Evolutionary conservation across 352 stramenopile genomes (phyloP).

Genomic region (Phytopythium vexans): DNA sequence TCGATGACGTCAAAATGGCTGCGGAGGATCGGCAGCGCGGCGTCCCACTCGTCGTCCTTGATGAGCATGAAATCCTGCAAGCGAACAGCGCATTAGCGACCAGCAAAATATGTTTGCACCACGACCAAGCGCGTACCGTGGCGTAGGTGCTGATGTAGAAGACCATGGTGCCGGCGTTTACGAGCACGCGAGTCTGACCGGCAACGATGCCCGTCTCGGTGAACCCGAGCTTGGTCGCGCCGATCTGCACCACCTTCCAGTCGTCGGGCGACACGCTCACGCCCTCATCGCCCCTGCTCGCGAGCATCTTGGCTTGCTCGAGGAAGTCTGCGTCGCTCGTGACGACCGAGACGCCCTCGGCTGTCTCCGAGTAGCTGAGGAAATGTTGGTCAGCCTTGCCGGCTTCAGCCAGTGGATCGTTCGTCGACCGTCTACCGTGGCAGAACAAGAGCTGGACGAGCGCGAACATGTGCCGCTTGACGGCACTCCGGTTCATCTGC

Average conservation of each 20-base stretch:
- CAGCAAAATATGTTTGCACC: not conserved
- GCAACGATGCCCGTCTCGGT: constrained; percentile 60
- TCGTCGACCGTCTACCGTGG: constrained; percentile 1
- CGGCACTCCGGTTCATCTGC: constrained; percentile 39
- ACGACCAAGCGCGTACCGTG: constrained; percentile 25
- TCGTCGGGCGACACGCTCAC: constrained; percentile 59
- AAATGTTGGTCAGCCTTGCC: constrained; percentile 16
- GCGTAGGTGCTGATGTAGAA: constrained; percentile 73
- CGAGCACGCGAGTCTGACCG: constrained; percentile 54
- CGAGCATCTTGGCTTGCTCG: constrained; percentile 28
- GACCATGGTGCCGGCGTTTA: constrained; percentile 54
- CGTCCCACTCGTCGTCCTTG: constrained; percentile 68
- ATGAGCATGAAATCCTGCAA: constrained; percentile 62
- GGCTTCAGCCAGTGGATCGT: not conserved
- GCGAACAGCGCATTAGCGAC: not conserved
- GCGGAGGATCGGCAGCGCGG: constrained; percentile 40
- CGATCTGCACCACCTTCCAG: constrained; percentile 67
- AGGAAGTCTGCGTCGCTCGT: constrained; percentile 47
- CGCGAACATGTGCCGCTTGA: constrained; percentile 50
- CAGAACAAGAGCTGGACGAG: constrained; percentile 54
- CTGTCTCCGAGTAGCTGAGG: constrained; percentile 59
- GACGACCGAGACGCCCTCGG: constrained; percentile 53
- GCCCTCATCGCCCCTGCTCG: constrained; percentile 30
- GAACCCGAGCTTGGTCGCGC: constrained; percentile 57
- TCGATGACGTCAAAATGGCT: constrained; percentile 42